Base-by-base conservation (phyloP, 768 basidiomycete species). In the Rhizopogon rudus region DNA sequence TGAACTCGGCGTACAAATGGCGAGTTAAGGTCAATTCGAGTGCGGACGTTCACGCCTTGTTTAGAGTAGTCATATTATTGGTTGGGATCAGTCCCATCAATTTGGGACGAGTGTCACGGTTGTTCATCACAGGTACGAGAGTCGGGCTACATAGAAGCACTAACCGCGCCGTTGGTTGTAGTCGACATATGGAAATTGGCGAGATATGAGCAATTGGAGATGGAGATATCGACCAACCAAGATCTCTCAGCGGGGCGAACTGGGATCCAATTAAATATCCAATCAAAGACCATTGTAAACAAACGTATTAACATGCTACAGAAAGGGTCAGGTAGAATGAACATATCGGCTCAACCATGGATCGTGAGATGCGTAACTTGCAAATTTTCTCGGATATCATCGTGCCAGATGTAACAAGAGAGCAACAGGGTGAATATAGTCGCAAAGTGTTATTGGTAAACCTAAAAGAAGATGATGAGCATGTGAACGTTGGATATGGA, bases 1-100 rank as follows among this genome's bases (percentile, higher is more conserved):
- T 25, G 25, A 25, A 25, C 25, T 25, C 25, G 25, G 25, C 25
- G 25, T 25, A 25, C 25, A 25, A 25, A 25, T 25, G 25, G 25
- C 4, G 25, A 76, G 5, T 89, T 85, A 14, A 88, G 87, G 66
- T 93, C 91, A 61, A 93, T 93, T 57, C 91, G 83, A 10, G 89
- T 86, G 58, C 89, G 85, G 20, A 92, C 88, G 42, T 84, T 84
- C 31, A 79, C 62, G 42, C 88, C 89, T n/a, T 89, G 85, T 53
- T 78, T 81, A 25, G 25, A 6, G 87, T 91, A 3, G 88, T 85
- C 46, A 93, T 88, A 54, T 80, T 89, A 70, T 93, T 93, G 9
- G 91, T 93, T 6, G 91, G 91, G 2, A 91, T 25, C 25, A 25
- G 25, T 25, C 25, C 3, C 25, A 5, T 25, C 25, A 3, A 25